These are phyloP conservation scores for Fusarium albosuccineum DNA, from an alignment of 2,329 filamentous ascomycete genomes.

Conservation along the genomic window DNA sequence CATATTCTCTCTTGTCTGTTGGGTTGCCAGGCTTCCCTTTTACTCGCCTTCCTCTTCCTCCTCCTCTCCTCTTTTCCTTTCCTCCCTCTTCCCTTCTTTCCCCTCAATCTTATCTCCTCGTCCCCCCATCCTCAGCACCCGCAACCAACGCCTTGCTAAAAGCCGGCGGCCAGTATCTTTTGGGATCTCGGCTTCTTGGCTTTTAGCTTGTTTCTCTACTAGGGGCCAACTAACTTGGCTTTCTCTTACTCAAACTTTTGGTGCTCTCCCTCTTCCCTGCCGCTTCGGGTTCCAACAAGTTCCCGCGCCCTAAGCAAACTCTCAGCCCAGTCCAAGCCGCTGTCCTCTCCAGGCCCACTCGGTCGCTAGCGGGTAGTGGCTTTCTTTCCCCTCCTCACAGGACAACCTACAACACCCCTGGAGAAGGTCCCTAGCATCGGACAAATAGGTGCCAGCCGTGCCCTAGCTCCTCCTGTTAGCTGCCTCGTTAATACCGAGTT, in stretches of 20 bases:
- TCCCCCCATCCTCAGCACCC: background rate
- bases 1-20: slow-evolving; percentile 31
- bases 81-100: background rate
- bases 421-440: slow-evolving; percentile 26
- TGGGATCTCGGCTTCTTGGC: slow-evolving; percentile 27
- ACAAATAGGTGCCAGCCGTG: slow-evolving; percentile 21
- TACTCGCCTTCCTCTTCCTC: slow-evolving; percentile 20
- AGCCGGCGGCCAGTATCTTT: slow-evolving; percentile 21
- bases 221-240: slow-evolving; percentile 11
- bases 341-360: slow-evolving; percentile 22
- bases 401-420: slow-evolving; percentile 9
- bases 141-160: background rate
- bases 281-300: slow-evolving; percentile 27
- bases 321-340: slow-evolving; percentile 27
- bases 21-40: slow-evolving; percentile 20
- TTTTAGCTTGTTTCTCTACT: slow-evolving; percentile 6
- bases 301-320: slow-evolving; percentile 38
- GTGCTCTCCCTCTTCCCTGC: slow-evolving; percentile 4
- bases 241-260: slow-evolving; percentile 5
- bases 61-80: background rate
- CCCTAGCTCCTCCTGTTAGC: slow-evolving; percentile 20
- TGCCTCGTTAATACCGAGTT: slow-evolving; percentile 27
- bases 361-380: slow-evolving; percentile 33
- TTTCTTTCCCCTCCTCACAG: slow-evolving; percentile 12
- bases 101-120: background rate